Evolutionary conservation across 2,329 filamentous ascomycete genomes (phyloP).

Genomic region (Cercospora beticola): DNA sequence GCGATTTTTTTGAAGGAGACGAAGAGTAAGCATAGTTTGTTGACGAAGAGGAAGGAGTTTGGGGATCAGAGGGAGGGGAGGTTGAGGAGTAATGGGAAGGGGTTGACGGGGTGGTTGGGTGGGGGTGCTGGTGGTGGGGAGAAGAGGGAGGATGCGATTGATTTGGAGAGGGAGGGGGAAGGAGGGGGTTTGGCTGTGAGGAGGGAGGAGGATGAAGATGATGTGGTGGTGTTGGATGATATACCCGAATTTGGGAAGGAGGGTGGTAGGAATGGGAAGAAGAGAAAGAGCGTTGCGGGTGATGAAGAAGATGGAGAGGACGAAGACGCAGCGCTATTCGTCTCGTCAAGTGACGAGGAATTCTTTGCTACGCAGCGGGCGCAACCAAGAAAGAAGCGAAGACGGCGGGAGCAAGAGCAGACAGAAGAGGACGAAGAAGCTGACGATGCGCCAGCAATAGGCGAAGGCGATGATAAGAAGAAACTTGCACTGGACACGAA

Average conservation of each 20-base stretch:
- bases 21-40: conserved; percentile 77
- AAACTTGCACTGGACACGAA: conserved; percentile 81
- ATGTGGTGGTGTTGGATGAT: conserved; percentile 53
- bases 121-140: conserved; percentile 6
- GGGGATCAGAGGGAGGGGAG: conserved; percentile 39
- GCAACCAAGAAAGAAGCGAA: conserved; percentile 31
- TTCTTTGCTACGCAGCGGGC: conserved; percentile 36
- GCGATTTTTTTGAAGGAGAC: conserved; percentile 90
- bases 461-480: conserved; percentile 83
- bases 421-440: conserved; percentile 30
- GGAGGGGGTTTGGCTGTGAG: conserved; percentile 49
- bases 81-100: conserved; percentile 48
- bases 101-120: conserved; percentile 48
- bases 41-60: conserved; percentile 79
- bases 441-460: conserved; percentile 24
- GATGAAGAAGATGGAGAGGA: conserved; percentile 25
- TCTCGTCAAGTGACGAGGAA: conserved; percentile 40
- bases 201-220: conserved; percentile 60
- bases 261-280: conserved; percentile 13
- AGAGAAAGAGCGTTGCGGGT: conserved; percentile 21
- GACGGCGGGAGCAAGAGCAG: conserved; percentile 14
- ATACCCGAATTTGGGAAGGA: conserved; percentile 53
- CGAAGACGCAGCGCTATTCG: conserved; percentile 38
- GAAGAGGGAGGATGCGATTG: conserved; percentile 44
- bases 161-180: conserved; percentile 46